Conservation (phyloP, 768 basidiomycete genomes). For the Boletus edulis region DNA sequence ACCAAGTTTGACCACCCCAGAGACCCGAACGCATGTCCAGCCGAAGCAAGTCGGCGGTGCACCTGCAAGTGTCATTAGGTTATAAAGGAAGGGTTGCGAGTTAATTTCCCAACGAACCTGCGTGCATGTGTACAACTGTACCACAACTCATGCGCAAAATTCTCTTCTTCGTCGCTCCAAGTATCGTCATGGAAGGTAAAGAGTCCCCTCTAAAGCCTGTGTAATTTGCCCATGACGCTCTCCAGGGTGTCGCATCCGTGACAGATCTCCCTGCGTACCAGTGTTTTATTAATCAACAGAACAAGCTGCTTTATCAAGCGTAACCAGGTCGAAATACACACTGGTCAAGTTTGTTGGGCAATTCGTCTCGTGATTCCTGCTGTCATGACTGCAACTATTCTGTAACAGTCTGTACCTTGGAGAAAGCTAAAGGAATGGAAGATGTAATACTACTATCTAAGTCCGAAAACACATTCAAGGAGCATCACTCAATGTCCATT, state of each 20-base stretch:
- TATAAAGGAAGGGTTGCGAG: not conserved
- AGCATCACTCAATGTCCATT: conserved; percentile 14
- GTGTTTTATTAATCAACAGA: not conserved
- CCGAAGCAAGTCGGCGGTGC: no score
- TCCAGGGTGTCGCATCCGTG: conserved; percentile 3
- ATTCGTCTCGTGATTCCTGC: no score
- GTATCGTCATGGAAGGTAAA: conserved; percentile 13
- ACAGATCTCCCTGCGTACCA: conserved; percentile 1
- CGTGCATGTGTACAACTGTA: no score
- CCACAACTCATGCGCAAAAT: not conserved
- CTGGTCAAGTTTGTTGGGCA: no score
- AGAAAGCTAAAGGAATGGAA: conserved; percentile 7
- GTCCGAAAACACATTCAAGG: not conserved
- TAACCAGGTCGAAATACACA: not conserved
- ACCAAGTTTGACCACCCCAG: no score
- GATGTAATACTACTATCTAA: not conserved
- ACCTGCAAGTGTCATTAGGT: no score
- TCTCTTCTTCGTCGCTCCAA: not conserved
- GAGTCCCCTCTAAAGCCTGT: no score
- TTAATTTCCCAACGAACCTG: not conserved
- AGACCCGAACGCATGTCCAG: no score
- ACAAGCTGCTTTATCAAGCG: not conserved
- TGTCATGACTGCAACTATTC: conserved; percentile 1
- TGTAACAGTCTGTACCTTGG: not conserved
- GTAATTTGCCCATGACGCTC: not conserved